Evolutionary conservation across 2,329 filamentous ascomycete genomes (phyloP), one percentile per base, ranked within the genome.

Genomic region (Aaosphaeria arxii): DNA sequence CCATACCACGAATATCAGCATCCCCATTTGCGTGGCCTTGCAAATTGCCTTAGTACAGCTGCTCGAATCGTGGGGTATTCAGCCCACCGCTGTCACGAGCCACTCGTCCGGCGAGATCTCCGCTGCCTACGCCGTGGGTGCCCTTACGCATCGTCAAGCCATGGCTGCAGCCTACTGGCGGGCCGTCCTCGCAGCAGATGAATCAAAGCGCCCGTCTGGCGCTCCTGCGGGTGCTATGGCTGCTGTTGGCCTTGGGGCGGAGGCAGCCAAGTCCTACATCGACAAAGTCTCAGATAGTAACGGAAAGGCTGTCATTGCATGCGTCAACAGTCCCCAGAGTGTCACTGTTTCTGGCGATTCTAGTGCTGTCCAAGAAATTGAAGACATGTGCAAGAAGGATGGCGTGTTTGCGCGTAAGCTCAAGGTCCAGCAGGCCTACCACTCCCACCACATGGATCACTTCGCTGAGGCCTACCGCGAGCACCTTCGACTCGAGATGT

Each of bases 401-500:
- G 42, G 30, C 30, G 31, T 44, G 29, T 43, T 43, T 43, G 30
- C 42, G 11, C 9, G 42, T 6, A 11, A 11, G 53, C 29, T 13
- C 31, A 5, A 7, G n/a, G n/a, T 55, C 45, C 47, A 31, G 44
- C 5, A 36, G 39, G 17, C 30, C 28, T 31, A 30, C 65, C 24
- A 62, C 62, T 35, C 45, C 48, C 65, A 67, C 32, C 72, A 75
- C 40, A 74, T 74, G 72, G 13, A 35, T 4, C 24, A 44, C 4
- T 5, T 49, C 11, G 50, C 50, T 6, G 6, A 40, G 29, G 7
- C 32, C 1, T 62, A 11, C 49, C 6, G 7, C 7, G 7, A 45
- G 33, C 6, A 9, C 28, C 39, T 49, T 7, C 7, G 39, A 11
- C 7, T 11, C 17, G 39, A 11, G 7, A 40, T 11, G 39, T 11